Evolutionary conservation across 139 green algal genomes (phyloP).

Genomic region (Limnomonas spitsbergensis): DNA sequence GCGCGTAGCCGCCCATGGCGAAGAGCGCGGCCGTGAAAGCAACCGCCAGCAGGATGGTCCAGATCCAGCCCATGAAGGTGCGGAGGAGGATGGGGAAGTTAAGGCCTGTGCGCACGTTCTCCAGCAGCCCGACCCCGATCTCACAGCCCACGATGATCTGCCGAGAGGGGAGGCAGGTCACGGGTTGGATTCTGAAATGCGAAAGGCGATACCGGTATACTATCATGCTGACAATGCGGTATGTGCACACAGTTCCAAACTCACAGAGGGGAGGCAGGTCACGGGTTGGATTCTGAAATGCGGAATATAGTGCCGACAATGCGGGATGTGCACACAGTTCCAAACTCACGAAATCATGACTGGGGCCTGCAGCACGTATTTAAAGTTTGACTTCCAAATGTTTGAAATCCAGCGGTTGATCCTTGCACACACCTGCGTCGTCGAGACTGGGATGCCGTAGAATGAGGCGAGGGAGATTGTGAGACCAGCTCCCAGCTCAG

Average conservation of each 20-base stretch:
- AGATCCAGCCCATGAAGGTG: conserved; percentile 32
- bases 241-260: not conserved
- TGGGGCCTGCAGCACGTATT: not conserved
- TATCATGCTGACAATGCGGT: no score
- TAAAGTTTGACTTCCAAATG: not conserved
- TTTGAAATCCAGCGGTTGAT: conserved; percentile 20
- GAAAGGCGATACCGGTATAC: no score
- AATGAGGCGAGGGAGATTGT: conserved; percentile 35
- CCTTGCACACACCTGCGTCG: no score
- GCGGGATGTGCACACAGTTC: no score
- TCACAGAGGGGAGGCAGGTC: not conserved
- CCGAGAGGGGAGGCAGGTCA: conserved; percentile 4
- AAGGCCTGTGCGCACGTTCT: conserved; percentile 8
- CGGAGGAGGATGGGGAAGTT: conserved; percentile 33
- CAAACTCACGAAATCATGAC: not conserved
- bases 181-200: not conserved
- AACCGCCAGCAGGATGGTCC: conserved; percentile 22
- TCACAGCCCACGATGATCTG: conserved; percentile 33
- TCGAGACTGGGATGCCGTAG: conserved; percentile 40
- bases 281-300: no score
- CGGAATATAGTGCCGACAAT: no score
- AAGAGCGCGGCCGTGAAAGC: conserved; percentile 4
- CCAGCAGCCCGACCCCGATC: conserved; percentile 24
- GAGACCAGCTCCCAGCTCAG: conserved; percentile 33
- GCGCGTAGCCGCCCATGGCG: conserved; percentile 11